phyloP scores from a whole-genome alignment of 257 asterid species.

The Ophiorrhiza pumila region DNA sequence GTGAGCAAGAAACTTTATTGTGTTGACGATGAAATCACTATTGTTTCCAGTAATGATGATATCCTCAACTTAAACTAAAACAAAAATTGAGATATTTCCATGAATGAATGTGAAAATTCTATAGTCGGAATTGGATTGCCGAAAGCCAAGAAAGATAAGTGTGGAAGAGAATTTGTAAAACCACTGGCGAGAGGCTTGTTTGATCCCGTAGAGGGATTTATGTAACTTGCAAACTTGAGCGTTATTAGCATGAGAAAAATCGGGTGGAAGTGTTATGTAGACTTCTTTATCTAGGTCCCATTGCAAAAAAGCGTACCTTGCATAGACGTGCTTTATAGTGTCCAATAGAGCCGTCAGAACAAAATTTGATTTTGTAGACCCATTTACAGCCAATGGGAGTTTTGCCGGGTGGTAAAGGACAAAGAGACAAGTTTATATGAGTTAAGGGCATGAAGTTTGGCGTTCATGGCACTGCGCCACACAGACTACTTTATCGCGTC shows the following conservation, averaged over 20 bases:
- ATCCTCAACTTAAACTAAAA: neutral
- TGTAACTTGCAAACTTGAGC: neutral
- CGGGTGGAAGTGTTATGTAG: neutral
- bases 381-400: neutral
- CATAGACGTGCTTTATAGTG: neutral
- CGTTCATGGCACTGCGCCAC: neutral
- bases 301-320: neutral
- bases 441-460: neutral
- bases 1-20: slow-evolving; percentile 2
- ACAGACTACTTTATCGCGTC: neutral
- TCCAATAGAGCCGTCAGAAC: neutral
- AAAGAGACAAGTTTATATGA: neutral
- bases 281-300: neutral
- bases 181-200: slow-evolving; percentile 9
- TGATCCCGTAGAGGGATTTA: slow-evolving; percentile 6
- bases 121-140: neutral
- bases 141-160: neutral
- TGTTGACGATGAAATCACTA: neutral
- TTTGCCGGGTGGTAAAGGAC: neutral
- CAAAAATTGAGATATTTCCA: neutral
- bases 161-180: slow-evolving; percentile 6
- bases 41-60: slow-evolving; percentile 6
- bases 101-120: slow-evolving; percentile 4
- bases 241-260: neutral
- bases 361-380: neutral